phyloP scores from a whole-genome alignment of 2,329 filamentous ascomycete species.

The Diaporthe citriasiana region DNA sequence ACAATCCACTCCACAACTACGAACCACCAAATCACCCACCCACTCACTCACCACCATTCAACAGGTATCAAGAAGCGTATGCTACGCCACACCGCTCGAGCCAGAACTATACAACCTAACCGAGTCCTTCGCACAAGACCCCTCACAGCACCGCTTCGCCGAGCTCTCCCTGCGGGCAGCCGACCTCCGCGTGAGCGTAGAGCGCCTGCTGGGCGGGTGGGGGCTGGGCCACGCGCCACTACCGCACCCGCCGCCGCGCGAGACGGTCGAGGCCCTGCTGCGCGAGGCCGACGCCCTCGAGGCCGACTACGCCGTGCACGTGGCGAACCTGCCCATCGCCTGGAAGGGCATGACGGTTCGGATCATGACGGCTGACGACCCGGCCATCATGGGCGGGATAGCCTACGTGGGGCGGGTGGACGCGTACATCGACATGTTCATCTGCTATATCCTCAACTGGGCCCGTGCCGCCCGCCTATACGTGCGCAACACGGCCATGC shows the following conservation, averaged over 20 bases:
- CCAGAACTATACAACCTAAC: constrained; percentile 39
- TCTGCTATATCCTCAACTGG: constrained; percentile 43
- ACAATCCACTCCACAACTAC: background rate
- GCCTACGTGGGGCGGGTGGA: constrained; percentile 37
- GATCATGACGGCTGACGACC: constrained; percentile 28
- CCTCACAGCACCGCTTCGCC: constrained; percentile 36
- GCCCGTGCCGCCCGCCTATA: constrained; percentile 40
- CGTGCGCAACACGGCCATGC: constrained; percentile 39
- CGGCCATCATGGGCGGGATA: constrained; percentile 38
- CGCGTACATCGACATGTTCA: constrained; percentile 42
- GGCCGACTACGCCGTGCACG: constrained; percentile 40
- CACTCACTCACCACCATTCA: background rate
- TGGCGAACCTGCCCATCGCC: constrained; percentile 28
- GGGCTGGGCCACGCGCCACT: constrained; percentile 21
- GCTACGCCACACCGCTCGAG: constrained; percentile 41
- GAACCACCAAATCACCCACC: background rate
- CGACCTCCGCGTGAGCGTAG: constrained; percentile 40
- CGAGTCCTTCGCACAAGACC: constrained; percentile 35
- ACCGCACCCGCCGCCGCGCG: constrained; percentile 21
- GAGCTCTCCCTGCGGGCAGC: constrained; percentile 41
- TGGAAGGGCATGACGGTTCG: constrained; percentile 41
- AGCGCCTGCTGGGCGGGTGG: constrained; percentile 41
- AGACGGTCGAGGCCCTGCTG: constrained; percentile 23
- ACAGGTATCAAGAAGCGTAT: constrained; percentile 40
- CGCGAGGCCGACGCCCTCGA: constrained; percentile 39